Base-by-base conservation (phyloP, 768 basidiomycete species). In the Guyanaporus albipodus region DNA sequence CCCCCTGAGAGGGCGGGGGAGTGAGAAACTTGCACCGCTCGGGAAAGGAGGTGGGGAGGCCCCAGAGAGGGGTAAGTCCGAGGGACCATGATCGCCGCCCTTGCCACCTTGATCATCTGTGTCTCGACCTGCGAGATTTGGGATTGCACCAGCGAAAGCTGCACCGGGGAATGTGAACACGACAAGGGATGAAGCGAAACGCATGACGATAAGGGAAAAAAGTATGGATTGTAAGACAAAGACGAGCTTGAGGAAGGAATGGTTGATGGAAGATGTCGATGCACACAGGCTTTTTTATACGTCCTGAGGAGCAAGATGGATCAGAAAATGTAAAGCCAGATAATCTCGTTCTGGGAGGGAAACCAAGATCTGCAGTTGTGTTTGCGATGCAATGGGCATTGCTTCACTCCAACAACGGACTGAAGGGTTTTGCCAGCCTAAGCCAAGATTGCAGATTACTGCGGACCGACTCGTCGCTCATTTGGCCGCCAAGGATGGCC, bases 131-230 rank as follows among this genome's bases (percentile, higher is more conserved):
- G 32, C 35, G 17, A n/a, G 7, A 8, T 12, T 15, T 10, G 44
- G 54, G 31, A 56, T 11, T 18, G 32, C 38, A 3, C 22, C 45
- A 6, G 56, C 56, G 6, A 42, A 28, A 5, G 37, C 52, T 10
- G 27, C 29, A 21, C 48, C 11, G 12, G 58, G 42, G 27, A 54
- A 24, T 1, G 18, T 7, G 18, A 54, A 47, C 29, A 39, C n/a
- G 2, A 42, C n/a, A 9, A 57, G 26, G 1, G 39, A 33, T 15
- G 36, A 28, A 18, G 40, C 5, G 5, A 50, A 12, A 19, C 42
- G 56, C 56, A 57, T 57, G 48, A 29, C 41, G 50, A 27, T 31
- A 3, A 4, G 8, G n/a, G n/a, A n/a, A n/a, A n/a, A 26, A 42
- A 17, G 33, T 4, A 10, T 23, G 8, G 27, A 3, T 17, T n/a